Evolutionary conservation across 192 early-diverging fungal species (phyloP).

Genomic region (Podila verticillata): DNA sequence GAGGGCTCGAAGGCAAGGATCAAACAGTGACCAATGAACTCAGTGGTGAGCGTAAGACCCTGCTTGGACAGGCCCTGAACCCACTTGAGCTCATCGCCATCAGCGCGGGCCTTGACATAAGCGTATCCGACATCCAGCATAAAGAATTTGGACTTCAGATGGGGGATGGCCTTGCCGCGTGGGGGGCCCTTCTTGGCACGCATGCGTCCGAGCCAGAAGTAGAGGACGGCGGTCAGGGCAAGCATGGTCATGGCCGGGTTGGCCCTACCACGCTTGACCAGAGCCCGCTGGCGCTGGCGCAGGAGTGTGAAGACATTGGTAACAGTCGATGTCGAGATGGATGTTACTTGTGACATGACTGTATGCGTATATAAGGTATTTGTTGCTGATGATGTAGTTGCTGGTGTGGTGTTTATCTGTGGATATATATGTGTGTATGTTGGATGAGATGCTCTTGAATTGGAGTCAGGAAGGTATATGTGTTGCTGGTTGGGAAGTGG

Average conservation of each 20-base stretch:
- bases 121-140: slow-evolving; percentile 35
- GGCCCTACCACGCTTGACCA: slow-evolving; percentile 47
- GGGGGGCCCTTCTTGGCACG: slow-evolving; percentile 39
- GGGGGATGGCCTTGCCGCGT: slow-evolving; percentile 48
- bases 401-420: too few species aligned
- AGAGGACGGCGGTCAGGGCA: slow-evolving; percentile 43
- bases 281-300: slow-evolving; percentile 42
- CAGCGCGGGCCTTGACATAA: slow-evolving; percentile 33
- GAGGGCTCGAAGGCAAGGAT: slow-evolving; percentile 48
- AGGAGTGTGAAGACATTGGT: slow-evolving; percentile 35
- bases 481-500: not conserved
- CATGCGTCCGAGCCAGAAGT: slow-evolving; percentile 49
- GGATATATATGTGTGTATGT: not conserved
- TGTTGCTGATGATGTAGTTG: not conserved
- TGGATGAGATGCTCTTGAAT: not conserved
- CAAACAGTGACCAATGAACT: slow-evolving; percentile 40
- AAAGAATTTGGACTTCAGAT: slow-evolving; percentile 34
- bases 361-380: not conserved
- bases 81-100: slow-evolving; percentile 46
- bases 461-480: not conserved
- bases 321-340: slow-evolving; percentile 27
- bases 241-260: slow-evolving; percentile 50
- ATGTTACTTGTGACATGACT: slow-evolving; percentile 12
- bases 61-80: slow-evolving; percentile 46
- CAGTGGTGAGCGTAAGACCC: slow-evolving; percentile 37